Base-by-base conservation (phyloP, 129 eudicot species). In the Helichrysum umbraculigerum region DNA sequence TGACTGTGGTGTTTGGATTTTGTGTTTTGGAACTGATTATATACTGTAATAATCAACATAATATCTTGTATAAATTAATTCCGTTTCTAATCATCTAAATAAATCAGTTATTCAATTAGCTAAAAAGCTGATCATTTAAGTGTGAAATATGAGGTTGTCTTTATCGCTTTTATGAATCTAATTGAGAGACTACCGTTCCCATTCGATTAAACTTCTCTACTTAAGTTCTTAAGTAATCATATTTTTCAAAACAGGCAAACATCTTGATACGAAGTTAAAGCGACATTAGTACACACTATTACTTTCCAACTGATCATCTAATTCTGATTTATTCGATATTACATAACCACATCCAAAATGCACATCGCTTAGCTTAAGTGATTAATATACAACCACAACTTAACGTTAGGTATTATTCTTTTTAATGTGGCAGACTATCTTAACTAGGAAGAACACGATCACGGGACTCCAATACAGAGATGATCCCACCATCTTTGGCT, bases 391-490 rank as follows among this genome's bases (percentile, higher is more conserved):
- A 4, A 6, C 20, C 25, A 25, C 35, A 28, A 30, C 70, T 8
- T 34, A 32, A 12, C 51, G 28, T 59, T 12, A 60, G 29, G 59
- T 12, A 4, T 60, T 44, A 33, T 74, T 16, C 8, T 67, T 78
- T 52, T 66, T 14, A 25, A 71, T 52, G 28, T 79, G 63, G 77
- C 91, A 94, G 98, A 77, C 93, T 41, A 57, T 94, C 15, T 89
- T 94, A 59, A 91, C 97, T 17, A 87, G 98, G 83, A 94, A 83
- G 87, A 91, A 94, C 83, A 94, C 97, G 4, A 78, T 91, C 72
- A 94, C 98, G 11, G 98, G 98, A 65, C 58, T 89, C 29, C 88
- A 91, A 85, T 94, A 94, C 75, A 83, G 97, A 81, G 96, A 91
- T 85, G 98, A 94, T 67, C 98, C 98, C 15, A 79, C 87, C 58